Percentiles rank a stretch among this genome's conserved stretches.
Conservation (phyloP, 2,329 filamentous ascomycete genomes). For the Aureobasidium sp. region DNA sequence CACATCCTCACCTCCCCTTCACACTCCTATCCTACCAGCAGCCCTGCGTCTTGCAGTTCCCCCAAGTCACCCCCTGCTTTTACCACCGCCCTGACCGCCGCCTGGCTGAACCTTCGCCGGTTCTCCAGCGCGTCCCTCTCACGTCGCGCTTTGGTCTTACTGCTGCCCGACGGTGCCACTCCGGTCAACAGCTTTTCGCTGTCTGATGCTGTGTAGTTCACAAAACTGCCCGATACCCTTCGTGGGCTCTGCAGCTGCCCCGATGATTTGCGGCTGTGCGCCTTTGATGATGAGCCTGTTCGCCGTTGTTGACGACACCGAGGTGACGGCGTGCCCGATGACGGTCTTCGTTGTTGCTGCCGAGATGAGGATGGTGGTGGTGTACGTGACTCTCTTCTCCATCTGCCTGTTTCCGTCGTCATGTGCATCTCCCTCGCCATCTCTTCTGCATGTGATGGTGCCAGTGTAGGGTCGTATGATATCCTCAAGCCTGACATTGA, state of each 20-base stretch:
- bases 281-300: conserved; percentile 19
- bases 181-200: conserved; percentile 73
- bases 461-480: conserved; percentile 27
- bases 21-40: conserved; percentile 24
- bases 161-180: conserved; percentile 83
- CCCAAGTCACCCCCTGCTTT: conserved; percentile 62
- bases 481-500: conserved; percentile 27
- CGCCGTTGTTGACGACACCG: conserved; percentile 22
- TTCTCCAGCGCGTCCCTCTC: conserved; percentile 83
- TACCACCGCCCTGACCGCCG: conserved; percentile 60
- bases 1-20: neutral
- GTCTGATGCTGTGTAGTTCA: conserved; percentile 84
- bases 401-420: neutral
- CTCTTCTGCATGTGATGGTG: conserved; percentile 18
- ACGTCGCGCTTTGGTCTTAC: conserved; percentile 87
- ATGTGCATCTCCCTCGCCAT: conserved; percentile 17
- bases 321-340: conserved; percentile 23
- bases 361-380: conserved; percentile 22
- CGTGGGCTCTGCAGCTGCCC: conserved; percentile 12
- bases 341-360: conserved; percentile 19
- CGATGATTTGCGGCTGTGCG: conserved; percentile 3
- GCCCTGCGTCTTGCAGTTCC: conserved; percentile 36
- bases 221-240: conserved; percentile 53
- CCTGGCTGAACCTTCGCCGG: conserved; percentile 60
- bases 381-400: conserved; percentile 19